Percentiles rank a stretch among this genome's conserved stretches.
phyloP scores from a whole-genome alignment of 768 basidiomycete genomes.

The Auricularia cornea region DNA sequence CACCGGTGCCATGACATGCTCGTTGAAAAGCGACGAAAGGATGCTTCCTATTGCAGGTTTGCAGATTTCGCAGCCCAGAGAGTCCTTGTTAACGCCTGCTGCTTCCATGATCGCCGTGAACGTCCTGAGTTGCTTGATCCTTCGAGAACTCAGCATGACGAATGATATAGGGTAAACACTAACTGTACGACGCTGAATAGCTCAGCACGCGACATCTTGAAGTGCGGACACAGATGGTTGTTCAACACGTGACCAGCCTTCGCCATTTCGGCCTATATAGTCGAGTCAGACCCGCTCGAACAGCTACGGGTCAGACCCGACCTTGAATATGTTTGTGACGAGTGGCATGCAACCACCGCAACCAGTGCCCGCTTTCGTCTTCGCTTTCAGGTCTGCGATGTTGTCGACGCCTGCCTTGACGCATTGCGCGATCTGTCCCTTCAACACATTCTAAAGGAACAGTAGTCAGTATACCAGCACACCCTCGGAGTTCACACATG shows the following conservation, averaged over 20 bases:
- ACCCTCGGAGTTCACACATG: neutral
- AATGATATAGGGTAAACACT: conserved; percentile 2
- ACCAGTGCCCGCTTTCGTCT: conserved; percentile 64
- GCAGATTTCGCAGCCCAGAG: conserved; percentile 65
- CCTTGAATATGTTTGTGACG: conserved; percentile 35
- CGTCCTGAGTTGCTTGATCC: conserved; percentile 52
- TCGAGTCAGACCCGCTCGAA: conserved; percentile 14
- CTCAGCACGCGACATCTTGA: conserved; percentile 54
- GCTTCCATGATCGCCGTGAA: conserved; percentile 45
- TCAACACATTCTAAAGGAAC: conserved; percentile 48
- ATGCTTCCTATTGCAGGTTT: conserved; percentile 58
- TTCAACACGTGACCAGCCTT: conserved; percentile 51
- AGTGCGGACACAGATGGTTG: conserved; percentile 59
- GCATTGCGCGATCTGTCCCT: conserved; percentile 45
- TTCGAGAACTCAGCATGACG: conserved; percentile 10
- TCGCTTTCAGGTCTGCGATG: conserved; percentile 48
- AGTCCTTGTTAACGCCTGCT: conserved; percentile 37
- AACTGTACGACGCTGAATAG: conserved; percentile 55
- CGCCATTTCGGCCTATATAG: conserved; percentile 54
- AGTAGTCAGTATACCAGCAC: neutral
- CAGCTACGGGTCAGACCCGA: neutral
- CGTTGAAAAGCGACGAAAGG: conserved; percentile 48
- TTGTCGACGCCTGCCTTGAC: conserved; percentile 41
- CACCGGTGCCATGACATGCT: conserved; percentile 50
- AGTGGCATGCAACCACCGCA: conserved; percentile 70